phyloP scores from a whole-genome alignment of 352 stramenopile species.

The Globisporangium apiculatum region DNA sequence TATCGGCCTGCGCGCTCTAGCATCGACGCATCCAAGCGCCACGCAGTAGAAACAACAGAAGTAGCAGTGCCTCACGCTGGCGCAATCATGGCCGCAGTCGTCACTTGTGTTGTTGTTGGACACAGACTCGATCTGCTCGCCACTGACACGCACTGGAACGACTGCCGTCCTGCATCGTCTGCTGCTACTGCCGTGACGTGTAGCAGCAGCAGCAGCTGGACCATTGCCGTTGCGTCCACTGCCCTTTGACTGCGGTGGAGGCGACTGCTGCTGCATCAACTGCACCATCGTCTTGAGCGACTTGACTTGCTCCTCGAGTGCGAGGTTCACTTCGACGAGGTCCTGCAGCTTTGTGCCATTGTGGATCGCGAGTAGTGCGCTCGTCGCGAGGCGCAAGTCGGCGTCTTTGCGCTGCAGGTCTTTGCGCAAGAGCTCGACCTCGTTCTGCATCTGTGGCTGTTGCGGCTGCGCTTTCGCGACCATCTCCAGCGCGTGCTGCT shows the following conservation, averaged over 20 bases:
- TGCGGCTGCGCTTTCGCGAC: background rate
- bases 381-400: conserved; percentile 19
- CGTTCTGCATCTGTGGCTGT: conserved; percentile 17
- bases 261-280: conserved; percentile 7
- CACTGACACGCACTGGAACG: no score
- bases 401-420: conserved; percentile 19
- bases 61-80: no score
- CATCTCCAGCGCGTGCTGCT: background rate
- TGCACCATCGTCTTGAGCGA: conserved; percentile 34
- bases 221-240: no score
- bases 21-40: no score
- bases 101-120: background rate
- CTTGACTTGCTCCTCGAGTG: conserved; percentile 37
- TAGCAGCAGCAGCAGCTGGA: no score
- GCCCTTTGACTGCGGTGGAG: no score
- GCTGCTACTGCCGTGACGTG: no score
- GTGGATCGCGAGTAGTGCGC: conserved; percentile 11
- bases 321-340: conserved; percentile 36
- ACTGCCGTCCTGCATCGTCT: no score
- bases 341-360: conserved; percentile 28
- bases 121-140: background rate
- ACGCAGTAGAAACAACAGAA: no score
- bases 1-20: no score
- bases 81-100: no score
- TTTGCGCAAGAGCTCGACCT: conserved; percentile 23